Percentiles rank a stretch among this genome's conserved stretches.
Evolutionary conservation across 2,329 filamentous ascomycete genomes (phyloP).

Genomic region (Chalara sp.): DNA sequence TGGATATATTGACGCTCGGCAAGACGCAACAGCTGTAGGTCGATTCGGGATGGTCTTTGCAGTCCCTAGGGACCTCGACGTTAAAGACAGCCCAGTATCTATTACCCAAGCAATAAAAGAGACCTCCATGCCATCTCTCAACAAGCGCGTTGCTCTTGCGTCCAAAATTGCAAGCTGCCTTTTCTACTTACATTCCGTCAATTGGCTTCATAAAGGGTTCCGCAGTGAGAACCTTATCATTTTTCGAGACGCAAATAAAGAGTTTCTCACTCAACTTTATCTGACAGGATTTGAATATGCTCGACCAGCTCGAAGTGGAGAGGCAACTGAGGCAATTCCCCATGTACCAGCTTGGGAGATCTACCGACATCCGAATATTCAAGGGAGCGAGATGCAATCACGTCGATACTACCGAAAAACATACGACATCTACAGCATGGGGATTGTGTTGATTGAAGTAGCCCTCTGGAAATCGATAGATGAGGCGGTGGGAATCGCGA

Average conservation of each 20-base stretch:
- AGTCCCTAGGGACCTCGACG: slow-evolving; percentile 30
- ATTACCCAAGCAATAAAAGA: slow-evolving; percentile 32
- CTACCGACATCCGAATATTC: slow-evolving; percentile 38
- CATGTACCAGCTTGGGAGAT: slow-evolving; percentile 39
- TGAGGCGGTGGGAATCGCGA: slow-evolving; percentile 29
- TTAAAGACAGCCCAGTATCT: slow-evolving; percentile 20
- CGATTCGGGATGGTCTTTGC: slow-evolving; percentile 49
- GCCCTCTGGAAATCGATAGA: slow-evolving; percentile 46
- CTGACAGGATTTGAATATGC: slow-evolving; percentile 50
- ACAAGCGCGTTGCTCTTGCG: slow-evolving; percentile 44
- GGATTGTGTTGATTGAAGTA: slow-evolving; percentile 45
- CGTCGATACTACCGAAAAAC: slow-evolving; percentile 29
- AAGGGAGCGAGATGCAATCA: slow-evolving; percentile 11
- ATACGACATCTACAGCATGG: slow-evolving; percentile 46
- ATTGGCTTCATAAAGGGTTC: slow-evolving; percentile 54
- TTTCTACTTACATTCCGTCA: slow-evolving; percentile 46
- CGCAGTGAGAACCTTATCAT: slow-evolving; percentile 47
- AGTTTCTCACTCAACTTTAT: slow-evolving; percentile 29
- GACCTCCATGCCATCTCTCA: slow-evolving; percentile 44
- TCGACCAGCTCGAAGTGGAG: slow-evolving; percentile 41
- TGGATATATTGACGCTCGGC: slow-evolving; percentile 41
- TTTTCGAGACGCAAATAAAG: slow-evolving; percentile 28
- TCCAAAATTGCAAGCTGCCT: slow-evolving; percentile 45
- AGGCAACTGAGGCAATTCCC: slow-evolving; percentile 42
- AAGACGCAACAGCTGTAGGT: slow-evolving; percentile 34